Evolutionary conservation across 2,329 filamentous ascomycete species (phyloP), one percentile per base, ranked within the genome.

Genomic region (Aspergillus nomiae): DNA sequence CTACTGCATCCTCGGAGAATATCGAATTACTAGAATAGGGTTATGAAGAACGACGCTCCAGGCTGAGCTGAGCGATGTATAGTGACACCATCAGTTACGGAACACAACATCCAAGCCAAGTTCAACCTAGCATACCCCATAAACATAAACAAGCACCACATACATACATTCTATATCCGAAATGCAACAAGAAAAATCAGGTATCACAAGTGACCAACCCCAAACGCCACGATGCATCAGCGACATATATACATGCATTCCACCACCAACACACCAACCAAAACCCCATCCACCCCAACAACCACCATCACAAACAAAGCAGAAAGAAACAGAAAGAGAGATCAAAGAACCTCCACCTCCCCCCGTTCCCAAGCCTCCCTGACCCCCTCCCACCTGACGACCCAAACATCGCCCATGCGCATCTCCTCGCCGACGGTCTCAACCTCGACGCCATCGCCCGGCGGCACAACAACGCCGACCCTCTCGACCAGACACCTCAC

Each of bases 301-400:
- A 61, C 46, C 30, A 57, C 46, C 41, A 56, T 46, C 28, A 21
- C 41, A 43, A 46, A 6, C 21, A 24, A 36, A 24, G 36, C 21
- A 32, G 62, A 36, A 26, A 55, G 21, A 43, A 19, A 59, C 59
- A 48, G 11, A 59, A 19, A 56, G n/a, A 60, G 63, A 63, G 43
- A 51, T 71, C 65, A 82, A 64, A 82, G 71, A 63, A 82, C 67
- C 65, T 82, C 81, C 36, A 83, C 70, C 59, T 81, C 78, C 38
- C 80, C 80, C 64, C 69, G 73, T 64, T 72, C 74, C 74, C 80
- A 82, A 34, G 78, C 80, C 56, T 60, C 69, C 76, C 89, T 92
- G 1, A 92, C 87, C 74, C 93, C 92, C 16, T 91, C 91, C 85
- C 89, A 91, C 65, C 89, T 80, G 36, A 93, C 83, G 66, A 91